These are phyloP conservation scores for Suhomyces canberraensis DNA, from an alignment of 805 yeast species.

Conservation along the genomic window DNA sequence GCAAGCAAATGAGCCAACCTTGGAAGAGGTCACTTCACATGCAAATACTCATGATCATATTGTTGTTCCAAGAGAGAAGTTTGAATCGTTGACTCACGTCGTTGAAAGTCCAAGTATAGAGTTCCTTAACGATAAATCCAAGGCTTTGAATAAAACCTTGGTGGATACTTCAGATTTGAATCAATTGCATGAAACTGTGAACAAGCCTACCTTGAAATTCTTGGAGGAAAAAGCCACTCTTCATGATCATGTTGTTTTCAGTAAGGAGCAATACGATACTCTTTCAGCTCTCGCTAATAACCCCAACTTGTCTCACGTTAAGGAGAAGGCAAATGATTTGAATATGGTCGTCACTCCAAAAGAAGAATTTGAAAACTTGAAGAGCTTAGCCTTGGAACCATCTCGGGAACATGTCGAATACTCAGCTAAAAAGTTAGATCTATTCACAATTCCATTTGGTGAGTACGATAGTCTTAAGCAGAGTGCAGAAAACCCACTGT, in stretches of 20 bases:
- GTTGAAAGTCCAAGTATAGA: constrained; percentile 19
- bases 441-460: constrained; percentile 3
- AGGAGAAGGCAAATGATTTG: constrained; percentile 13
- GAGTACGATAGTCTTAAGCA: constrained; percentile 6
- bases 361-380: constrained; percentile 12
- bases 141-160: constrained; percentile 7
- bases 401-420: constrained; percentile 18
- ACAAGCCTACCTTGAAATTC: constrained; percentile 23
- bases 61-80: constrained; percentile 5
- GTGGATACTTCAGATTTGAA: constrained; percentile 11
- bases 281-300: constrained; percentile 8
- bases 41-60: constrained; percentile 5
- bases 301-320: constrained; percentile 7
- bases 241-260: constrained; percentile 14
- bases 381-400: constrained; percentile 15
- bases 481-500: constrained; percentile 14
- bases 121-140: constrained; percentile 14
- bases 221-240: constrained; percentile 28
- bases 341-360: constrained; percentile 14
- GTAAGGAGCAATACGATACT: constrained; percentile 7
- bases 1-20: constrained; percentile 9
- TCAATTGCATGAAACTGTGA: constrained; percentile 9
- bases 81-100: constrained; percentile 6
- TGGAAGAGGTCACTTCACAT: constrained; percentile 7
- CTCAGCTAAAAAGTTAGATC: constrained; percentile 10